Conservation (phyloP, 352 stramenopile genomes). For the Globisporangium nunn region DNA sequence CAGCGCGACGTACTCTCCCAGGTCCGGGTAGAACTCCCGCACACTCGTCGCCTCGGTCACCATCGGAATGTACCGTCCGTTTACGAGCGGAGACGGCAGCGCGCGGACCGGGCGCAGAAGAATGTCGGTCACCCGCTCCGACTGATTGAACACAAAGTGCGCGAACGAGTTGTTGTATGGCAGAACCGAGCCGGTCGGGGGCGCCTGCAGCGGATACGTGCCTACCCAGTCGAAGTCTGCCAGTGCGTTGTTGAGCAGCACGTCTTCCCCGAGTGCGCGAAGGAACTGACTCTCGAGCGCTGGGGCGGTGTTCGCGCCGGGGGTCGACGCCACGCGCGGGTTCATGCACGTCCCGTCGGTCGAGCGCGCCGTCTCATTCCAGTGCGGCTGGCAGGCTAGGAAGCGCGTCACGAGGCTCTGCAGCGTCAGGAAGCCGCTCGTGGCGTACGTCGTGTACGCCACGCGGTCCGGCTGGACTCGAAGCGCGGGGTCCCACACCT, state of each 20-base stretch:
- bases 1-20: conserved; percentile 21
- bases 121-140: neutral
- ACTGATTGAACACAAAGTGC: conserved; percentile 1
- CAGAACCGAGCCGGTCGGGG: neutral
- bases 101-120: conserved; percentile 27
- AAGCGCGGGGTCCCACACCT: conserved; percentile 14
- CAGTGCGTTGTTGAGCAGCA: conserved; percentile 11
- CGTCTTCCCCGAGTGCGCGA: conserved; percentile 8
- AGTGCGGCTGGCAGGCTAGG: conserved; percentile 28
- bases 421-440: conserved; percentile 34
- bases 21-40: conserved; percentile 29
- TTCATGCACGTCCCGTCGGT: conserved; percentile 15
- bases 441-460: conserved; percentile 30
- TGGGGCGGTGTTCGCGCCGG: conserved; percentile 4
- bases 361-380: conserved; percentile 17
- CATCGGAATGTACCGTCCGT: conserved; percentile 22
- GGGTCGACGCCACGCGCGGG: conserved; percentile 1
- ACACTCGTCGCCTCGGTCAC: conserved; percentile 17
- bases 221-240: neutral
- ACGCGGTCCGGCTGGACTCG: conserved; percentile 8
- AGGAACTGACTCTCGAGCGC: conserved; percentile 1
- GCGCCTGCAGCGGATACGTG: neutral
- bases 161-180: neutral
- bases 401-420: conserved; percentile 41
- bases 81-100: conserved; percentile 29